Evolutionary conservation across 345 rosid species (phyloP), one percentile per base, ranked within the genome.

Genomic region (Adansonia digitata): DNA sequence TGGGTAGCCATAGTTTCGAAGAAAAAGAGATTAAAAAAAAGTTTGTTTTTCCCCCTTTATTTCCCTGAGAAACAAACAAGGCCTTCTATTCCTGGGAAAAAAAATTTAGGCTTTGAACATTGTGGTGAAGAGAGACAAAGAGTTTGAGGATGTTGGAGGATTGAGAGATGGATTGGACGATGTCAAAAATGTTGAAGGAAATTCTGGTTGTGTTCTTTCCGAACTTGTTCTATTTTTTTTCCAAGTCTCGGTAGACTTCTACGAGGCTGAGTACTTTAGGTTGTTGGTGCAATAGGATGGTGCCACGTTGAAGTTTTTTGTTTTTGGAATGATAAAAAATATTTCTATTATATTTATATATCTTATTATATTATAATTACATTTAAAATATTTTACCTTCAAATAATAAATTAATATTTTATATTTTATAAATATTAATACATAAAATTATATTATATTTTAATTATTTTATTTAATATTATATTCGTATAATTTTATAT

Each of bases 1-100:
- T 77, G 77, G 49, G 93, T 79, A 77, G 97, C 52, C 76, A 63
- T 67, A 67, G 27, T 43, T 43, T 43, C 27, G 5, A 24, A 24
- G 29, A 14, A 7, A 43, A 14, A 22, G 0, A 40, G 2, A 42
- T 62, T n/a, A n/a, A n/a, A n/a, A 6, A 66, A 13, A 66, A 22
- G 5, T 65, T 13, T 34, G 7, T 3, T 66, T 66, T 67, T 26
- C 20, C 37, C n/a, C 7, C 26, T 43, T 18, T 24, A 10, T 55
- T 43, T 43, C 1, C 52, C 35, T 13, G 52, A 6, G 35, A 66
- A 66, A 65, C 70, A 65, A 64, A 65, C 26, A 37, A 17, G 46
- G 24, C 3, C 10, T 22, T 55, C 7, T 62, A 10, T 62, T 35
- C 43, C 49, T 0, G 27, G 1, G 69, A 65, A 40, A 65, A 22